A percentile compares a stretch with the other conserved stretches of the same genome.
Conservation (phyloP, 352 stramenopile species). For the Globisporangium ultimum region DNA sequence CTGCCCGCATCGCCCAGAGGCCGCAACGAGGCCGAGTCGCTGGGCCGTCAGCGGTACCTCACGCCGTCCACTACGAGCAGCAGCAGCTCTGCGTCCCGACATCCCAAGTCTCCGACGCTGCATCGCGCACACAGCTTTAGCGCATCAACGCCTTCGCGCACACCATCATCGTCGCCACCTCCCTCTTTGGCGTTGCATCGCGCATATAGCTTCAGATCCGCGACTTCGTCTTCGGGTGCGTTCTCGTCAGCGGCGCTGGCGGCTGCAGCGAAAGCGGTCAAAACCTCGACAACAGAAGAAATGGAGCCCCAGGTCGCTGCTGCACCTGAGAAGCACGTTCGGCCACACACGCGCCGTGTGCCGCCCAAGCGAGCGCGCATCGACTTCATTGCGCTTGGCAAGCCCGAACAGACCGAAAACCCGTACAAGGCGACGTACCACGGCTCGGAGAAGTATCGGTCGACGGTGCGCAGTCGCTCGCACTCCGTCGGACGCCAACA, state of each 20-base stretch:
- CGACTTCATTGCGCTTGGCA: conserved; percentile 49
- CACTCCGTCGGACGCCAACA: conserved; percentile 16
- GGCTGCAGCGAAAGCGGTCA: no score
- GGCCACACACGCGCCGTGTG: conserved; percentile 27
- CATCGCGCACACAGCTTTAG: no score
- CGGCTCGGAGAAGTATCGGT: conserved; percentile 27
- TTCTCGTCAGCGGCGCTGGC: neutral
- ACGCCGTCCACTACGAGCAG: no score
- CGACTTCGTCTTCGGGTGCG: neutral
- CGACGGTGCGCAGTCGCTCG: conserved; percentile 19
- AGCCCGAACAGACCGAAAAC: conserved; percentile 21
- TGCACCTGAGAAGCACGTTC: neutral
- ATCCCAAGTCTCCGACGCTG: no score
- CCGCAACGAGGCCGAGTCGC: no score
- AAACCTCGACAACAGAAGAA: no score
- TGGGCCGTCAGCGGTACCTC: no score
- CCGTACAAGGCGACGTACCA: conserved; percentile 19
- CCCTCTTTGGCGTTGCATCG: no score
- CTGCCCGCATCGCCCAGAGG: no score
- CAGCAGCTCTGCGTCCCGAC: no score
- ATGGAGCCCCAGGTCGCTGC: neutral
- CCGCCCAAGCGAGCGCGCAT: conserved; percentile 24
- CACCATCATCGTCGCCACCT: no score
- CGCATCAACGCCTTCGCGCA: no score
- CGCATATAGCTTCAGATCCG: neutral